phyloP scores from a whole-genome alignment of 2,329 filamentous ascomycete species.

The Fusarium subglutinans region DNA sequence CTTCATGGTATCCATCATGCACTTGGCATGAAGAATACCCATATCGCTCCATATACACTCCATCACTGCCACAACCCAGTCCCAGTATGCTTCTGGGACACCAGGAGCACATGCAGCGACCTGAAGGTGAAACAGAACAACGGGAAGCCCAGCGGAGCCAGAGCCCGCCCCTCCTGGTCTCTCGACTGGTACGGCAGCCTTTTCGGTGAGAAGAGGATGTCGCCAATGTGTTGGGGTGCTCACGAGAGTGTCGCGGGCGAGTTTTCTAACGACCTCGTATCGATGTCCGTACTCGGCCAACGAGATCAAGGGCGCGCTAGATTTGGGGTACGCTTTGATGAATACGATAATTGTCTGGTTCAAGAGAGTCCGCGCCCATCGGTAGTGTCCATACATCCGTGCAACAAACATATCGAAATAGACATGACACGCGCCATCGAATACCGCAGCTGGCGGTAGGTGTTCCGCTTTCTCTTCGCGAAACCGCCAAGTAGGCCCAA shows the following conservation, averaged over 20 bases:
- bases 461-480: conserved; percentile 45
- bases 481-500: conserved; percentile 51
- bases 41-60: conserved; percentile 61
- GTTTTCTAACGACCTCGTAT: conserved; percentile 48
- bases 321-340: conserved; percentile 50
- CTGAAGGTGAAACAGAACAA: conserved; percentile 59
- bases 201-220: conserved; percentile 56
- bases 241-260: conserved; percentile 56
- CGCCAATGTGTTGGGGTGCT: conserved; percentile 62
- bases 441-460: conserved; percentile 55
- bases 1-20: conserved; percentile 55
- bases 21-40: conserved; percentile 61
- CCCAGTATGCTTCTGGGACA: conserved; percentile 52
- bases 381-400: conserved; percentile 67
- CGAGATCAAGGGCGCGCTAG: conserved; percentile 47
- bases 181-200: conserved; percentile 48
- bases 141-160: conserved; percentile 59
- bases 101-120: conserved; percentile 58
- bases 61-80: conserved; percentile 57
- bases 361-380: conserved; percentile 65
- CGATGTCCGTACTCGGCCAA: conserved; percentile 44
- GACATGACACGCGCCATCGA: conserved; percentile 62
- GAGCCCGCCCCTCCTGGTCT: conserved; percentile 53
- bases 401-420: conserved; percentile 65
- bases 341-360: conserved; percentile 60